Percentiles rank a stretch among this genome's conserved stretches.
phyloP scores from a whole-genome alignment of 768 basidiomycete genomes.

The Amanita exitialis region DNA sequence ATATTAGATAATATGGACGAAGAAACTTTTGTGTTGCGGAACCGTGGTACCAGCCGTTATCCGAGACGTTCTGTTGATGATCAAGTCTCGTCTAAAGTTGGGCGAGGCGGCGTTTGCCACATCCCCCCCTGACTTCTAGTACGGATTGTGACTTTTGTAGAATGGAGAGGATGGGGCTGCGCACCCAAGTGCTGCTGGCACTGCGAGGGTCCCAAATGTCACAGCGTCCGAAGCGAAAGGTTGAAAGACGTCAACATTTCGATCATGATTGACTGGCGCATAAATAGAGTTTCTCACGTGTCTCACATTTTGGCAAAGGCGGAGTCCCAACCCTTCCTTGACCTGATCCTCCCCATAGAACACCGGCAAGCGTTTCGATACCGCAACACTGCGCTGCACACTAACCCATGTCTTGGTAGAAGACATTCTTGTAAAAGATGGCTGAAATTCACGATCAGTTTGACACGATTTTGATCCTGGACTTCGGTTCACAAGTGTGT shows the following conservation, averaged over 20 bases:
- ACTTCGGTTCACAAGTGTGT: constrained; percentile 92
- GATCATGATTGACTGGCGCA: background rate
- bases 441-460: constrained; percentile 91
- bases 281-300: background rate
- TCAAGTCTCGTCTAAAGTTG: background rate
- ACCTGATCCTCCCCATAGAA: background rate
- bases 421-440: constrained; percentile 29
- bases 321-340: background rate
- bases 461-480: constrained; percentile 91
- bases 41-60: background rate
- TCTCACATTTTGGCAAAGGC: no score
- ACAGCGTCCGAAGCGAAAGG: no score
- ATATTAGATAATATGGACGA: background rate
- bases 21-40: background rate
- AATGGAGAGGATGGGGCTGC: background rate
- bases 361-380: background rate
- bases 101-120: no score
- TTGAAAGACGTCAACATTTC: background rate
- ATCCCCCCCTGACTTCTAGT: background rate
- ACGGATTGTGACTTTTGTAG: background rate
- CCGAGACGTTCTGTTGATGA: background rate
- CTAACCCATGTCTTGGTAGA: background rate
- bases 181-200: background rate
- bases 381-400: no score
- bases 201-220: background rate